Base-by-base conservation (phyloP, 352 stramenopile species). In the Plasmopara viticola region DNA sequence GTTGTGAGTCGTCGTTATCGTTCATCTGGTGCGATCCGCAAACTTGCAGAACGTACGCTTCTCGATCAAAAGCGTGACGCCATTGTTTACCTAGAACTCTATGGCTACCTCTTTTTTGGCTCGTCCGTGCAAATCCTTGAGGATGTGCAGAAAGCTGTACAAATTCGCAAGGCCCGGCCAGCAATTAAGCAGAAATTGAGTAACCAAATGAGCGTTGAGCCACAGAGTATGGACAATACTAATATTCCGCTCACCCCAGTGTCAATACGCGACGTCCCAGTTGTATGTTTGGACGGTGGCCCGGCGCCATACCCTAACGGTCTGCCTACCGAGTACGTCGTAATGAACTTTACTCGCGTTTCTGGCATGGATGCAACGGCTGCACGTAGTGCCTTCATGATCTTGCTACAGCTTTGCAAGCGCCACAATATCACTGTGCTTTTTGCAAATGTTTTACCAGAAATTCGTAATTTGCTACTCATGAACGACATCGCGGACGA, bases 351-450 rank as follows among this genome's bases (percentile, higher is more conserved):
- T 50, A 80, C 60, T 14, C 81, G 75, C 37, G 86, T 95, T 30
- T 90, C 85, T 14, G 86, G 85, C 30, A 94, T 96, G 78, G 86
- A 96, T 58, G 84, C 84, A 3, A 95, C 86, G 6, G 84, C 84
- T 6, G 82, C 83, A 20, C 82, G 84, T 13, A 85, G 70, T 25
- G 86, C 74, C 28, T 84, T 94, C 48, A 89, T 90, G 79, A 90
- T 90, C 44, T 52, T 93, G 34, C 75, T 84, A 63, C 78, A 93
- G 44, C 64, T 87, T 42, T 93, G 80, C 64, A 87, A 84, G 52
- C 70, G 63, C 39, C 58, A 90, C 55, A 60, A 64, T 9, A 86
- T 93, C 53, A 72, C 58, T 0, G 72, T 93, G 31, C 54, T 90
- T 6, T 93, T 89, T 52, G 83, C 81, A 0, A 66, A 88, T 35